A percentile compares a stretch with the other conserved stretches of the same genome.
phyloP scores from a whole-genome alignment of 352 stramenopile genomes.

The Phytopythium vexans region DNA sequence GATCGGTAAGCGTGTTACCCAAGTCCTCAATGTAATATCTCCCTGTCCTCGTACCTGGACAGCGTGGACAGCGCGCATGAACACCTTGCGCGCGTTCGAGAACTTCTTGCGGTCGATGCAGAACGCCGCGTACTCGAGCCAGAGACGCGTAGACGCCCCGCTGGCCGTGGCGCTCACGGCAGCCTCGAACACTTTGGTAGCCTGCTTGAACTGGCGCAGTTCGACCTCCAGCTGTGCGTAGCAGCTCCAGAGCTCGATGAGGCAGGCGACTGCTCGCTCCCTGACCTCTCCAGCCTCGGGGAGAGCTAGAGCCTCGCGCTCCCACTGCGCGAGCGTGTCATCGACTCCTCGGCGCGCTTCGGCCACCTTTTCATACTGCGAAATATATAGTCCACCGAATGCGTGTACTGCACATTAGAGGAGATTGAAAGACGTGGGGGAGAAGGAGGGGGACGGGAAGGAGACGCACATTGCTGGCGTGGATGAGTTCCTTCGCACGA shows the following conservation, averaged over 20 bases:
- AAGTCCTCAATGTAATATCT: constrained; percentile 64
- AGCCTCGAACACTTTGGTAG: constrained; percentile 74
- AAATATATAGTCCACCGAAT: not conserved
- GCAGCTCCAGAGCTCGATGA: constrained; percentile 45
- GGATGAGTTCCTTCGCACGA: constrained; percentile 64
- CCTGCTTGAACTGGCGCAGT: constrained; percentile 81
- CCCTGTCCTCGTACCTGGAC: constrained; percentile 22
- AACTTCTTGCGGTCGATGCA: constrained; percentile 73
- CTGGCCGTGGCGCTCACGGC: constrained; percentile 52
- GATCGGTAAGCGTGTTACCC: not conserved
- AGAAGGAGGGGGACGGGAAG: constrained; percentile 1
- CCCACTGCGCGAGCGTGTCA: constrained; percentile 42
- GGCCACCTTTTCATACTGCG: constrained; percentile 66
- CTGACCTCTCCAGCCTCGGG: constrained; percentile 8
- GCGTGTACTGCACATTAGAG: not conserved
- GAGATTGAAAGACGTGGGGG: not conserved
- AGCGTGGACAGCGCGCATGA: constrained; percentile 48
- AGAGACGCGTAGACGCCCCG: constrained; percentile 28
- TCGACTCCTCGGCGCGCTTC: constrained; percentile 56
- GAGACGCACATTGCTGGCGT: constrained; percentile 71
- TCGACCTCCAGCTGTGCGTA: constrained; percentile 80
- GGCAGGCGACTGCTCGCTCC: constrained; percentile 15
- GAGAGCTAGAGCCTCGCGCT: constrained; percentile 12
- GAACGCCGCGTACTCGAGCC: constrained; percentile 70
- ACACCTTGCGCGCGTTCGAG: constrained; percentile 75